A percentile compares a stretch with the other conserved stretches of the same genome.
Conservation (phyloP, 208 protist species). For the Leishmania braziliensis region DNA sequence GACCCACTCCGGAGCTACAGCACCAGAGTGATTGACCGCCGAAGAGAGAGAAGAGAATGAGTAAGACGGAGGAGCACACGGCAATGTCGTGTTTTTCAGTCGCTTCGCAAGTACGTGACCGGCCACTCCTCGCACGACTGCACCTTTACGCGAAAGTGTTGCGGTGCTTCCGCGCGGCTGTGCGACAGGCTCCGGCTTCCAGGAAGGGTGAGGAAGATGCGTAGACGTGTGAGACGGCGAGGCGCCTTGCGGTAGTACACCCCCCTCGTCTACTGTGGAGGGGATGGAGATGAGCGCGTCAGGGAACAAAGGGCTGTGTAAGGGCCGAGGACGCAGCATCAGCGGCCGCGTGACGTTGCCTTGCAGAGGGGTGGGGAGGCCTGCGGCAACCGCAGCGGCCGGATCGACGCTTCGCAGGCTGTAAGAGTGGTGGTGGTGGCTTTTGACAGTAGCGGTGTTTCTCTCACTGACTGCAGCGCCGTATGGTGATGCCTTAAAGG, state of each 20-base stretch:
- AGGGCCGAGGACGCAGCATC: conserved; percentile 16
- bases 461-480: neutral
- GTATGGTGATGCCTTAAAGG: neutral
- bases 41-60: too few species aligned
- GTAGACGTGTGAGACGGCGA: neutral
- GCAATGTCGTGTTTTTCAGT: conserved; percentile 7
- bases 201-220: neutral
- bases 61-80: neutral
- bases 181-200: neutral
- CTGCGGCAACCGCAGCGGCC: neutral
- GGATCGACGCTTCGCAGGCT: neutral
- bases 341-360: conserved; percentile 22
- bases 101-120: neutral
- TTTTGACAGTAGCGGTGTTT: neutral
- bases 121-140: conserved; percentile 4
- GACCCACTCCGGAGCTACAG: neutral
- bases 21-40: neutral
- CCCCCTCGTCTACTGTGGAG: neutral
- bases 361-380: conserved; percentile 16
- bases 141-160: neutral
- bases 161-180: neutral
- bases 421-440: neutral
- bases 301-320: neutral
- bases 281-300: neutral
- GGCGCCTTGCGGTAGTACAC: neutral